Evolutionary conservation across 768 basidiomycete species (phyloP).

Genomic region (Nidularia pulvinata): DNA sequence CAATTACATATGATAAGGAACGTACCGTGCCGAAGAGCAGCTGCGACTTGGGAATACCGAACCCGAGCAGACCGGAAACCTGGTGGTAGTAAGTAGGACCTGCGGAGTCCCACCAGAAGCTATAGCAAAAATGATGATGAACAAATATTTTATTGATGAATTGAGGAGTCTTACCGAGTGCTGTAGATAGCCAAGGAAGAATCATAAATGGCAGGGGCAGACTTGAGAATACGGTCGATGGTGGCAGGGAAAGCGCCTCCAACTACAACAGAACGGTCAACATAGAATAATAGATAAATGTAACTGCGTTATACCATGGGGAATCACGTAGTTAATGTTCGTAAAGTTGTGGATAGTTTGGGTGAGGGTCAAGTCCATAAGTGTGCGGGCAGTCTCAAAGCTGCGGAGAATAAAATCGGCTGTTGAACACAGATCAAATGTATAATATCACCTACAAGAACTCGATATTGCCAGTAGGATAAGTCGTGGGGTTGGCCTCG

Average conservation of each 20-base stretch:
- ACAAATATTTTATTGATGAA: no score
- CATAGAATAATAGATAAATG: background rate
- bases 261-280: background rate
- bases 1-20: background rate
- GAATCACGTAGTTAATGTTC: conserved; percentile 30
- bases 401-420: conserved; percentile 4
- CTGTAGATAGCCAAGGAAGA: conserved; percentile 26
- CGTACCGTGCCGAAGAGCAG: conserved; percentile 31
- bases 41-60: conserved; percentile 24
- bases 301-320: conserved; percentile 13
- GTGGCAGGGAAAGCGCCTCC: conserved; percentile 31
- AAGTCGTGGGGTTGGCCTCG: conserved; percentile 28
- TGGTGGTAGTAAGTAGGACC: conserved; percentile 34
- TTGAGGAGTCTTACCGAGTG: conserved; percentile 15
- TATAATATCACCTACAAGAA: conserved; percentile 20
- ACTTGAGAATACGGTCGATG: conserved; percentile 30
- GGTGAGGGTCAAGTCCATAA: conserved; percentile 25
- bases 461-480: conserved; percentile 29
- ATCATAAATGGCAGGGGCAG: conserved; percentile 23
- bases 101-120: conserved; percentile 36
- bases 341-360: conserved; percentile 28
- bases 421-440: background rate
- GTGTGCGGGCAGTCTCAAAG: conserved; percentile 26
- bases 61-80: conserved; percentile 25
- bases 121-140: background rate